Conservation (phyloP, 352 stramenopile genomes). For the Phytophthora niederhauseri region DNA sequence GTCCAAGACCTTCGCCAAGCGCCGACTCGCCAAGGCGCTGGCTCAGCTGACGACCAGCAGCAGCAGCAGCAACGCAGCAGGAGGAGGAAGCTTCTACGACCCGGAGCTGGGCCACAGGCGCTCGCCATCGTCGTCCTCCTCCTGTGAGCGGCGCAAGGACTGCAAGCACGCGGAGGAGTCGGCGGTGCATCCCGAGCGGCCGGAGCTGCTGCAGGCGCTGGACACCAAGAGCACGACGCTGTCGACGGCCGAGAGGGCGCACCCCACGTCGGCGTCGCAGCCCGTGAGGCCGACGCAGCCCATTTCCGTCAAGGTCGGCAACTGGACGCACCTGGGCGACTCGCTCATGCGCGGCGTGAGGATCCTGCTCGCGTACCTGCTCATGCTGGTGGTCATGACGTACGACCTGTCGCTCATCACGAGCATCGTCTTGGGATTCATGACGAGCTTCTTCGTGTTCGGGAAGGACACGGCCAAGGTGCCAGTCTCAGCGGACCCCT, state of each 20-base stretch:
- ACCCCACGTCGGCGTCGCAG: constrained; percentile 13
- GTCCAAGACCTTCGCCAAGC: constrained; percentile 47
- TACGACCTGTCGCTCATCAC: constrained; percentile 70
- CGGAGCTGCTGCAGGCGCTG: constrained; percentile 12
- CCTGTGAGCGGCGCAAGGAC: constrained; percentile 7
- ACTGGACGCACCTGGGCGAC: constrained; percentile 63
- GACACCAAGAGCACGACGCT: constrained; percentile 24
- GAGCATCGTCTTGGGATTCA: constrained; percentile 71
- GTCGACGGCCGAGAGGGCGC: constrained; percentile 13
- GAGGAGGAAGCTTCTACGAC: constrained; percentile 34
- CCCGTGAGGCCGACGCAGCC: background rate
- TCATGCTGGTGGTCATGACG: constrained; percentile 86
- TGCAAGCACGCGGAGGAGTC: constrained; percentile 23
- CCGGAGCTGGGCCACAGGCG: constrained; percentile 24
- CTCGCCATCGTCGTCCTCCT: background rate
- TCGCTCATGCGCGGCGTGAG: constrained; percentile 62
- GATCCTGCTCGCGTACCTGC: constrained; percentile 79
- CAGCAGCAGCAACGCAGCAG: too few relatives aligned
- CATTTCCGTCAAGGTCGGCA: constrained; percentile 47
- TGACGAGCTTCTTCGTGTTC: constrained; percentile 70
- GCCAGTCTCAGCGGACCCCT: constrained; percentile 69
- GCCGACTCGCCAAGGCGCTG: constrained; percentile 11
- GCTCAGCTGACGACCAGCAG: background rate
- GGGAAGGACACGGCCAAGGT: constrained; percentile 75
- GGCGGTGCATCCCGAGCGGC: constrained; percentile 29